A percentile compares a stretch with the other conserved stretches of the same genome.
Evolutionary conservation across 2,329 filamentous ascomycete genomes (phyloP).

Genomic region (Phialophora macrospora): DNA sequence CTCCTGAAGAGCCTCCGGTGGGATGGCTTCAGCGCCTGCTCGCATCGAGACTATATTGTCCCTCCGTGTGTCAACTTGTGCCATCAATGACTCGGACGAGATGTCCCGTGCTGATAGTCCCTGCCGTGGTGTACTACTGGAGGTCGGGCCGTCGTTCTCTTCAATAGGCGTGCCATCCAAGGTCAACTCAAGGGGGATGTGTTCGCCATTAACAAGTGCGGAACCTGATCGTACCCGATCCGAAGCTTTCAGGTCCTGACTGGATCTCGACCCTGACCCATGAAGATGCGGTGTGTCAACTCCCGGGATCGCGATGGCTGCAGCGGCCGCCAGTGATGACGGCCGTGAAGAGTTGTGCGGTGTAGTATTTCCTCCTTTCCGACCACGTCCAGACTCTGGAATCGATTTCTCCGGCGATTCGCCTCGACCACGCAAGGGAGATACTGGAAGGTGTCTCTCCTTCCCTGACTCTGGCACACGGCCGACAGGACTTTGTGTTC

Average conservation of each 20-base stretch:
- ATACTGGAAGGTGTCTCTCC: slow-evolving; percentile 29
- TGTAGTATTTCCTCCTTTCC: slow-evolving; percentile 18
- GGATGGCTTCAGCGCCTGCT: slow-evolving; percentile 36
- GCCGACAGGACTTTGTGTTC: slow-evolving; percentile 36
- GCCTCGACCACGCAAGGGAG: slow-evolving; percentile 31
- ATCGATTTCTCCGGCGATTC: slow-evolving; percentile 16
- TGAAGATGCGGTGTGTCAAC: slow-evolving; percentile 12
- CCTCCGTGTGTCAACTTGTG: slow-evolving; percentile 30
- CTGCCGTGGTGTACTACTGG: slow-evolving; percentile 26
- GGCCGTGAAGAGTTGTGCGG: slow-evolving; percentile 19
- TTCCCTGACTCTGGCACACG: slow-evolving; percentile 12
- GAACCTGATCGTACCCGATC: slow-evolving; percentile 16
- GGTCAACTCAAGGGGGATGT: slow-evolving; percentile 11
- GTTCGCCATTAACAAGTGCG: slow-evolving; percentile 23
- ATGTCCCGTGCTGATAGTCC: slow-evolving; percentile 10
- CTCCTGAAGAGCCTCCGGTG: slow-evolving; percentile 23
- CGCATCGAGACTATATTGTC: slow-evolving; percentile 37
- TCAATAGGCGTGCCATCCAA: slow-evolving; percentile 9
- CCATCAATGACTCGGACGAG: slow-evolving; percentile 19
- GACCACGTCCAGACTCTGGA: slow-evolving; percentile 12
- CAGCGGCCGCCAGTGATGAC: slow-evolving; percentile 26
- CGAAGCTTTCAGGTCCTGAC: neutral
- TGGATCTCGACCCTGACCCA: slow-evolving; percentile 12
- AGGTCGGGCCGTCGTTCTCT: slow-evolving; percentile 13
- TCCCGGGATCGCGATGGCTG: slow-evolving; percentile 18